Percentiles rank a stretch among this genome's conserved stretches.
Conservation (phyloP, 1,284 basidiomycete genomes). For the Microbotryum silenes-acaulis region DNA sequence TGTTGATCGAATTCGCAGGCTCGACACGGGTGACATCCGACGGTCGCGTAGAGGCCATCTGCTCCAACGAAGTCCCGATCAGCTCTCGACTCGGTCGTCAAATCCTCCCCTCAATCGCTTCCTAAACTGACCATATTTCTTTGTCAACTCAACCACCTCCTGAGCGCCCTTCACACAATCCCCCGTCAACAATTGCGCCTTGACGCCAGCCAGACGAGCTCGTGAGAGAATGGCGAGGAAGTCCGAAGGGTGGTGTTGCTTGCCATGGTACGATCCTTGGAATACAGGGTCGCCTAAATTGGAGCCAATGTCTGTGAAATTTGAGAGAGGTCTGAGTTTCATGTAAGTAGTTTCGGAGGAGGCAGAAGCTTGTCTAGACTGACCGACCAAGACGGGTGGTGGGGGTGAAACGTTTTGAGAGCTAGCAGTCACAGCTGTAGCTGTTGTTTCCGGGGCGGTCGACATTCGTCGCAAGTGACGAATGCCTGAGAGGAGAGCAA, state of each 20-base stretch:
- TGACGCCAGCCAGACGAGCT: constrained; percentile 58
- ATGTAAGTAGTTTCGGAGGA: too few relatives aligned
- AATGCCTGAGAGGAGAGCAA: too few relatives aligned
- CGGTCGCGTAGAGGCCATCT: constrained; percentile 60
- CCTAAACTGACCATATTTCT: constrained; percentile 48
- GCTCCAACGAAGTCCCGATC: not conserved
- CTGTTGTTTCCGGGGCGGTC: too few relatives aligned
- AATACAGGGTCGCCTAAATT: constrained; percentile 38
- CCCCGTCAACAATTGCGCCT: constrained; percentile 73
- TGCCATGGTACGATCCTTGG: constrained; percentile 46
- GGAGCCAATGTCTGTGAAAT: constrained; percentile 24
- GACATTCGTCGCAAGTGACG: too few relatives aligned
- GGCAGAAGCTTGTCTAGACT: too few relatives aligned
- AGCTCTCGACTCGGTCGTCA: not conserved
- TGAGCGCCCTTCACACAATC: constrained; percentile 62
- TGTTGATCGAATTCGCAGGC: constrained; percentile 62
- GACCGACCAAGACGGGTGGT: too few relatives aligned
- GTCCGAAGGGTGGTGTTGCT: constrained; percentile 48
- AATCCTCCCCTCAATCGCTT: too few relatives aligned
- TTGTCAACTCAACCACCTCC: constrained; percentile 57
- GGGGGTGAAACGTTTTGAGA: too few relatives aligned
- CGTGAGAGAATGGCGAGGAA: constrained; percentile 56
- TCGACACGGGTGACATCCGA: constrained; percentile 82
- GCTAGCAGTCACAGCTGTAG: too few relatives aligned
- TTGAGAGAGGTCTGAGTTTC: too few relatives aligned